These are phyloP conservation scores for Hypomyces rosellus DNA, from an alignment of 2,329 filamentous ascomycete genomes.

Conservation along the genomic window DNA sequence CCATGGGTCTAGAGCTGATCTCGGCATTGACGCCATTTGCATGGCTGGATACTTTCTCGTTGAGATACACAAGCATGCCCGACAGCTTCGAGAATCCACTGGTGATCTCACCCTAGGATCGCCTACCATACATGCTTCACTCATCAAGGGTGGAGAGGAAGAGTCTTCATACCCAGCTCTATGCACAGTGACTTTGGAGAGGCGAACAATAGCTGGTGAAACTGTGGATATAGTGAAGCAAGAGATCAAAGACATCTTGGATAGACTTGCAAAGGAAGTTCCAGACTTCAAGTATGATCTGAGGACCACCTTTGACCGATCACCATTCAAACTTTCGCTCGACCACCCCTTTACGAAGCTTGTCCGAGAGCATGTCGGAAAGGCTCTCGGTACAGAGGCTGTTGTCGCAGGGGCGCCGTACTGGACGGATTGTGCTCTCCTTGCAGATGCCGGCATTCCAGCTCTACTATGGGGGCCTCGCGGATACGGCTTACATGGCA, in stretches of 20 bases:
- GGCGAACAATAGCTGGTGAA: constrained; percentile 41
- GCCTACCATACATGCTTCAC: constrained; percentile 39
- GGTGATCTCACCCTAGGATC: constrained; percentile 29
- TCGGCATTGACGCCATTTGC: constrained; percentile 44
- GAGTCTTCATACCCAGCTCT: constrained; percentile 43
- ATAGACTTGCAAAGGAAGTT: constrained; percentile 24
- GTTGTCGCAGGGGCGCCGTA: constrained; percentile 27
- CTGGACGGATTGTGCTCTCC: constrained; percentile 47
- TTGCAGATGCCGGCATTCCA: constrained; percentile 38
- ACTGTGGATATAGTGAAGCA: constrained; percentile 28
- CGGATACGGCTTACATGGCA: constrained; percentile 43
- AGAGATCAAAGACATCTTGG: constrained; percentile 34
- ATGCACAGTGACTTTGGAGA: constrained; percentile 43
- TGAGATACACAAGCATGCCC: constrained; percentile 36
- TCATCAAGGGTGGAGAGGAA: constrained; percentile 46
- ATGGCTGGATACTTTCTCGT: constrained; percentile 41
- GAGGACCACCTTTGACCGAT: constrained; percentile 34
- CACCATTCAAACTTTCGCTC: constrained; percentile 33
- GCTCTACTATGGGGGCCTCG: constrained; percentile 40
- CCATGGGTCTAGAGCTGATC: constrained; percentile 37
- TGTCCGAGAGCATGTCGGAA: constrained; percentile 21
- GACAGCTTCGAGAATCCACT: constrained; percentile 22
- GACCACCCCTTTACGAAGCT: constrained; percentile 36
- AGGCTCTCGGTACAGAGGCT: constrained; percentile 21
- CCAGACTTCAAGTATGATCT: constrained; percentile 35